Evolutionary conservation across 2,329 filamentous ascomycete genomes (phyloP).

Genomic region (Botrytis fragariae): DNA sequence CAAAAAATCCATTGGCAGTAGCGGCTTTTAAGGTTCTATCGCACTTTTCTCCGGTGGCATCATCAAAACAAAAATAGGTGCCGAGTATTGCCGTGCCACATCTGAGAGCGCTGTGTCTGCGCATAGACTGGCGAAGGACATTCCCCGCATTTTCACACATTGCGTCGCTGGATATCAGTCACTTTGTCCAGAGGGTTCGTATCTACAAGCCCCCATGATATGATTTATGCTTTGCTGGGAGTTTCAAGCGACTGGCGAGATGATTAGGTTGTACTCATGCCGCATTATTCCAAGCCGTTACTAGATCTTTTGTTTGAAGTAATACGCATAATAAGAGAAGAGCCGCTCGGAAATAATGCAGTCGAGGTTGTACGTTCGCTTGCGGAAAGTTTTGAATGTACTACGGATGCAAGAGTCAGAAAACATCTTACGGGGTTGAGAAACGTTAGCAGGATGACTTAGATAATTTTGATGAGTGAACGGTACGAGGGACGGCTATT

Average conservation of each 20-base stretch:
- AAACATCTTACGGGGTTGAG: fast-evolving
- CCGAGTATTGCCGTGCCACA: background rate
- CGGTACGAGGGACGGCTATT: too few relatives aligned
- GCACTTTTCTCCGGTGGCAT: too few relatives aligned
- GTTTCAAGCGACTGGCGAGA: background rate
- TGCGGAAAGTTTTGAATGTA: background rate
- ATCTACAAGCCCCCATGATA: background rate
- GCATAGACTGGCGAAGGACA: background rate
- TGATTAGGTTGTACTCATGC: background rate
- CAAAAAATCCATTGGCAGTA: background rate
- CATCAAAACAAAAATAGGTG: too few relatives aligned
- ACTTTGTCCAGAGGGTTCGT: too few relatives aligned
- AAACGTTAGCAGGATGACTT: too few relatives aligned
- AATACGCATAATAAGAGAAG: background rate
- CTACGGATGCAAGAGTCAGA: background rate
- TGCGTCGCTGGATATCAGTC: background rate
- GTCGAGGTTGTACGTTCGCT: fast-evolving
- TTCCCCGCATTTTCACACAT: fast-evolving
- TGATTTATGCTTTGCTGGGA: background rate
- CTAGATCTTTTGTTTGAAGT: background rate
- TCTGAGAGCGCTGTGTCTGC: fast-evolving
- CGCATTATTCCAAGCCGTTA: background rate
- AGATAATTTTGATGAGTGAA: too few relatives aligned
- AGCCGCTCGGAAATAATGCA: background rate
- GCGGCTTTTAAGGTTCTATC: too few relatives aligned